phyloP scores from a whole-genome alignment of 352 stramenopile genomes.

The Phytophthora citricola region DNA sequence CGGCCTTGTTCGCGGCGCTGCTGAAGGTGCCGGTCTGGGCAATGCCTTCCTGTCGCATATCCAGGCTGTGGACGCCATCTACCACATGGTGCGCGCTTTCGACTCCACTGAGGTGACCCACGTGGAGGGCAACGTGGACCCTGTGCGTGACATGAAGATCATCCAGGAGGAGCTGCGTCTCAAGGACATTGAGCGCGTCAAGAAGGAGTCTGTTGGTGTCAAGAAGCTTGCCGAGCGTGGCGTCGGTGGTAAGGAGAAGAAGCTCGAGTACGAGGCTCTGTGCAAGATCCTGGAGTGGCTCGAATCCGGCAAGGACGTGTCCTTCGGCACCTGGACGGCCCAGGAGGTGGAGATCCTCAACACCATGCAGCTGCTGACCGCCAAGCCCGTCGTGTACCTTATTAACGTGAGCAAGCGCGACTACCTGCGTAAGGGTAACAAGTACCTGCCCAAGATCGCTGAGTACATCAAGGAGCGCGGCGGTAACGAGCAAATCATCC shows the following conservation, averaged over 20 bases:
- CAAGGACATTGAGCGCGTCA: conserved; percentile 96
- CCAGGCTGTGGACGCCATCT: conserved; percentile 98
- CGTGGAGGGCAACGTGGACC: conserved; percentile 99
- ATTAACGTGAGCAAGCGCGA: conserved; percentile 99
- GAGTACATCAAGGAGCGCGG: conserved; percentile 97
- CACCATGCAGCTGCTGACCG: conserved; percentile 92
- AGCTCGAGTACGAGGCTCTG: conserved; percentile 92
- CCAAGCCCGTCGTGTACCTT: conserved; percentile 98
- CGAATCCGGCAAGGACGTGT: conserved; percentile 89
- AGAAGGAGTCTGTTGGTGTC: conserved; percentile 76
- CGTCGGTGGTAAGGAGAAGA: conserved; percentile 95
- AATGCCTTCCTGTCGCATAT: conserved; percentile 99
- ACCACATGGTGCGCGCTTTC: conserved; percentile 98
- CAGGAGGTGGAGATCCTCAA: conserved; percentile 93
- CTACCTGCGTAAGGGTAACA: conserved; percentile 99
- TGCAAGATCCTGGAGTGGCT: conserved; percentile 86
- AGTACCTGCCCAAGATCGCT: conserved; percentile 97
- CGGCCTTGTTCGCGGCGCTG: conserved; percentile 97
- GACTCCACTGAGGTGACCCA: conserved; percentile 98
- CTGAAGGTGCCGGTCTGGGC: conserved; percentile 97
- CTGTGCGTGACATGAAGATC: conserved; percentile 98
- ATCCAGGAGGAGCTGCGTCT: conserved; percentile 98
- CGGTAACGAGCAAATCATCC: conserved; percentile 96
- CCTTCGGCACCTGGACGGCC: conserved; percentile 90
- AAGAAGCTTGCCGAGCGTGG: conserved; percentile 91